phyloP scores from a whole-genome alignment of 306 rosid species.

The Ormosia emarginata region DNA sequence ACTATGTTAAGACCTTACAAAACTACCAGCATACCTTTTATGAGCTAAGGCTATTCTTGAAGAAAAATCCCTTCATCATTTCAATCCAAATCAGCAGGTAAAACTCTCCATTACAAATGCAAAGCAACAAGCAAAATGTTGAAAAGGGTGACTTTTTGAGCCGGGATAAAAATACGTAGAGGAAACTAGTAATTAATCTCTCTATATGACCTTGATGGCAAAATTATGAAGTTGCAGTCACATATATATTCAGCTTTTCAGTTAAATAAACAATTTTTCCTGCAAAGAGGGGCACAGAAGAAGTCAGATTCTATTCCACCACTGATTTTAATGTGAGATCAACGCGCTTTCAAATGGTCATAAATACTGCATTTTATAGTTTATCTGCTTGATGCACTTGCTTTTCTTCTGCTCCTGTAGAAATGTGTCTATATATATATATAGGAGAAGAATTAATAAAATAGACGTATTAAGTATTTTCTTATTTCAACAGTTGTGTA shows the following conservation, averaged over 20 bases:
- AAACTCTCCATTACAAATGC: background rate
- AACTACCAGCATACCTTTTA: background rate
- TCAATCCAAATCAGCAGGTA: background rate
- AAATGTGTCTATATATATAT: background rate
- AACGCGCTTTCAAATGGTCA: constrained; percentile 3
- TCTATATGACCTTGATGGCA: background rate
- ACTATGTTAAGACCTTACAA: background rate
- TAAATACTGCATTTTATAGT: background rate
- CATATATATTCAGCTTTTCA: background rate
- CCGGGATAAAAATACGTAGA: background rate
- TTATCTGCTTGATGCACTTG: background rate
- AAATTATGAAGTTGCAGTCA: background rate
- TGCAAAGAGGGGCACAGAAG: constrained; percentile 3
- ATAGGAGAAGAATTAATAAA: constrained; percentile 5
- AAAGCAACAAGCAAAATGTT: background rate
- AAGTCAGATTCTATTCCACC: constrained; percentile 6
- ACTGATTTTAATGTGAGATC: constrained; percentile 12
- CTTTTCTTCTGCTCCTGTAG: background rate
- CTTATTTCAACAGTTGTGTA: constrained; percentile 16
- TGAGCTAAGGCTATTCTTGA: background rate
- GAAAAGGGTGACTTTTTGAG: background rate
- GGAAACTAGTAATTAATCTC: background rate
- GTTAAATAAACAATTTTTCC: background rate
- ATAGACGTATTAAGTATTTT: background rate
- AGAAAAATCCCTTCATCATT: background rate